Evolutionary conservation across 345 rosid genomes (phyloP), one percentile per base, ranked within the genome.

Genomic region (Rhodamnia argentea): DNA sequence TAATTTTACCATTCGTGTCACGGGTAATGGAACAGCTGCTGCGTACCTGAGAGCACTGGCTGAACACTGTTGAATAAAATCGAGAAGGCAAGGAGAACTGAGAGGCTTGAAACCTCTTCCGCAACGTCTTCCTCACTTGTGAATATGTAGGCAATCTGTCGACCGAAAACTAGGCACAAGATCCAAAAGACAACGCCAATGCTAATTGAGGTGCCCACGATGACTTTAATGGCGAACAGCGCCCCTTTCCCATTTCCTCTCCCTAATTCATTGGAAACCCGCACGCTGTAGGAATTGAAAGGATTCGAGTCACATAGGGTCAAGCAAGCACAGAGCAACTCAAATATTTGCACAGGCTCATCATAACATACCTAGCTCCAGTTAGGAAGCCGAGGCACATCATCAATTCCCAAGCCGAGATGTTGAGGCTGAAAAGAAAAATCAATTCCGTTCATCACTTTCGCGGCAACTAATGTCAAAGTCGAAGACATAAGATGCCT

Each of bases 11-110:
- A 32, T 70, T 18, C 23, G 11, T 13, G 1, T 70, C 47, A 70
- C 47, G 81, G 23, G 3, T 18, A 70, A 26, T 10, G 47, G 81
- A 70, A 70, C 81, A 70, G 81, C 81, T 24, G 5, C 47, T 42
- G 44, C 24, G 18, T 84, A 58, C 89, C 89, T 52, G 89, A 78
- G 52, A 87, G 82, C 4, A 87, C 86, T 74, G 86, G 84, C 78
- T 84, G 88, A 32, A 87, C 22, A 52, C 88, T 87, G 75, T 87
- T 84, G 60, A 87, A 83, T 9, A 84, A 57, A 20, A 87, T 82
- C 13, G 87, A 58, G 85, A 87, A 82, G 74, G 85, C 51, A n/a
- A 85, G 70, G 26, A 87, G 83, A 29, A 82, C 82, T 0, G 88
- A 87, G 32, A 87, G 85, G 52, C 64, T 64, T 12, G 83, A 53